Evolutionary conservation across 768 basidiomycete genomes (phyloP), one percentile per base, ranked within the genome.

Genomic region (Boletus rubropictus): DNA sequence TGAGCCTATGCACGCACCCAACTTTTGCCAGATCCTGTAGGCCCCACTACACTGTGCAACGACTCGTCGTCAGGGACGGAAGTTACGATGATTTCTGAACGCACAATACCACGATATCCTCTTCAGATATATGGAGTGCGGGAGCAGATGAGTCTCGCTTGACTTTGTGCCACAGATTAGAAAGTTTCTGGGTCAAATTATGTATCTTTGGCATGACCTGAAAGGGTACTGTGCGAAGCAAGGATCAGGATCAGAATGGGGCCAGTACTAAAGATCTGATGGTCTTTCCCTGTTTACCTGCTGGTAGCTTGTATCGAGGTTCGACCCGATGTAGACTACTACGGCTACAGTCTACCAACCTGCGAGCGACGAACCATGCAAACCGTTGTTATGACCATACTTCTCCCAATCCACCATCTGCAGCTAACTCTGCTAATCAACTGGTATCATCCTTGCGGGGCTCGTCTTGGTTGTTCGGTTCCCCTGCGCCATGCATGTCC

Each of bases 21-120:
- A 21, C 58, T 58, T 28, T 58, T 58, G 0, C 57, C 58, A 0
- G 54, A 48, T 28, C 57, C 57, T 24, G 57, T 53, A 6, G 57
- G 54, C 0, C 57, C 57, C 7, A 54, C 27, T 25, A 54, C 45
- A 21, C 58, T 61, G 29, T 50, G 18, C 1, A 8, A 32, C 4
- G 8, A 17, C 0, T 15, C 28, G 15, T 32, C 3, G 14, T 48
- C 17, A 46, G 15, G 21, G 6, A 24, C 10, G 5, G 14, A 5
- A 39, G 34, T 1, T 3, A 21, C 1, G 5, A 17, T 5, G 18
- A 34, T 9, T 20, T 1, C n/a, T 12, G 14, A 5, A 54, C 59
- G 10, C 15, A 61, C 58, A 59, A 61, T 25, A 59, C 25, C 3
- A 58, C 55, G 7, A 61, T 40, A 25, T 61, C 58, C 2, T 44